phyloP scores from a whole-genome alignment of 768 basidiomycete species.

The Mycena belliarum region DNA sequence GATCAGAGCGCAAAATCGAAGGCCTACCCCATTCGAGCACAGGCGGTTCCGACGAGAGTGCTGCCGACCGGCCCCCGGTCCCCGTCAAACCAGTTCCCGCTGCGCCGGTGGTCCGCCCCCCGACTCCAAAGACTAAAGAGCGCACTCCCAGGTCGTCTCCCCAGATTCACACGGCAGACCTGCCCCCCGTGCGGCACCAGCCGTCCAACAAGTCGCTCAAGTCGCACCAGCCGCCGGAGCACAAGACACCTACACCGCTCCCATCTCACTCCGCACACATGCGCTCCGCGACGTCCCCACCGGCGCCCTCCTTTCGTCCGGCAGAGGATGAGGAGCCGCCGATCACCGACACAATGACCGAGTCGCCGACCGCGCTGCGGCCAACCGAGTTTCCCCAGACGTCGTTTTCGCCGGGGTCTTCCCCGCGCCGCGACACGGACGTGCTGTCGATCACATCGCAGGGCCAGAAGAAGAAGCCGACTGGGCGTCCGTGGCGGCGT shows the following conservation, averaged over 20 bases:
- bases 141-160: conserved; percentile 15
- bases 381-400: conserved; percentile 29
- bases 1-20: conserved; percentile 11
- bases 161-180: conserved; percentile 21
- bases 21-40: conserved; percentile 1
- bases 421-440: conserved; percentile 18
- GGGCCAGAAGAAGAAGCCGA: conserved; percentile 31
- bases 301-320: background rate
- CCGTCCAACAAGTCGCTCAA: conserved; percentile 36
- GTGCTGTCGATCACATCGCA: conserved; percentile 16
- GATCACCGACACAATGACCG: conserved; percentile 35
- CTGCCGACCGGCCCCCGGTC: conserved; percentile 6
- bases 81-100: conserved; percentile 16
- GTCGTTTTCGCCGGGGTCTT: conserved; percentile 3
- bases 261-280: conserved; percentile 11
- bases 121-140: conserved; percentile 18
- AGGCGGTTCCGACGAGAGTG: background rate
- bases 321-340: conserved; percentile 19
- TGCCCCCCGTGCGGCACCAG: conserved; percentile 34
- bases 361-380: conserved; percentile 46
- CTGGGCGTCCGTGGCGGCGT: conserved; percentile 47
- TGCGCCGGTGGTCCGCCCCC: conserved; percentile 21
- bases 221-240: conserved; percentile 24
- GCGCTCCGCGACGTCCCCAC: conserved; percentile 25
- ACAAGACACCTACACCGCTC: conserved; percentile 13